Conservation (phyloP, 192 early-diverging fungal species). For the Mortierella claussenii region DNA sequence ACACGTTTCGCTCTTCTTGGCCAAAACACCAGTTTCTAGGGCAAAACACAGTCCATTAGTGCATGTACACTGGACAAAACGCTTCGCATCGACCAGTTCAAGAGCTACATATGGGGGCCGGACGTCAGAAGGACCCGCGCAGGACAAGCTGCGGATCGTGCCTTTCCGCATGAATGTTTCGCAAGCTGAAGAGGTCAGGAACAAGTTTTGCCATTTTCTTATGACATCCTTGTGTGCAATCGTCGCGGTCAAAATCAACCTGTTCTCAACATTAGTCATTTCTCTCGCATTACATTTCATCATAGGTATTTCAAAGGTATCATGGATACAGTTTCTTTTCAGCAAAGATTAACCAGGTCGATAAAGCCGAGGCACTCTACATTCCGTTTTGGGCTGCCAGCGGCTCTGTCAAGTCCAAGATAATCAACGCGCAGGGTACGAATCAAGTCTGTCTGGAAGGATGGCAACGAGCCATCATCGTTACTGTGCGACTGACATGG, state of each 20-base stretch:
- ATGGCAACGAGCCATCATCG: neutral
- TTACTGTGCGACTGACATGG: neutral
- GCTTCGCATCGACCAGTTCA: constrained; percentile 2
- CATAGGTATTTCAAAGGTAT: constrained; percentile 58
- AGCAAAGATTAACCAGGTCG: constrained; percentile 37
- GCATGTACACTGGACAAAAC: neutral
- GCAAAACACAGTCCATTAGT: neutral
- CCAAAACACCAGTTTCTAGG: neutral
- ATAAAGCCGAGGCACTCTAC: constrained; percentile 57
- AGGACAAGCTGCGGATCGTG: constrained; percentile 57
- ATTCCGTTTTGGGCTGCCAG: constrained; percentile 65
- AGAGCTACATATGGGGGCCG: constrained; percentile 23
- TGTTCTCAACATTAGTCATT: too few species aligned
- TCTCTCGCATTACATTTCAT: too few species aligned
- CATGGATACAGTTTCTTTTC: constrained; percentile 68
- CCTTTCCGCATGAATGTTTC: constrained; percentile 59
- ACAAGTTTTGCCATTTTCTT: too few species aligned
- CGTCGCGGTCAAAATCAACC: too few species aligned
- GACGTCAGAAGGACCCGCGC: constrained; percentile 35
- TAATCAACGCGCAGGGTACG: constrained; percentile 61
- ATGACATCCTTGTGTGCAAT: too few species aligned
- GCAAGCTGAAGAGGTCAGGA: constrained; percentile 59
- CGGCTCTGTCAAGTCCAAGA: constrained; percentile 52
- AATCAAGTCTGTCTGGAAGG: neutral
- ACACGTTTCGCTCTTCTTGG: too few species aligned